Conservation (phyloP, 495 filamentous ascomycete genomes). For the Talaromyces stipitatus region DNA sequence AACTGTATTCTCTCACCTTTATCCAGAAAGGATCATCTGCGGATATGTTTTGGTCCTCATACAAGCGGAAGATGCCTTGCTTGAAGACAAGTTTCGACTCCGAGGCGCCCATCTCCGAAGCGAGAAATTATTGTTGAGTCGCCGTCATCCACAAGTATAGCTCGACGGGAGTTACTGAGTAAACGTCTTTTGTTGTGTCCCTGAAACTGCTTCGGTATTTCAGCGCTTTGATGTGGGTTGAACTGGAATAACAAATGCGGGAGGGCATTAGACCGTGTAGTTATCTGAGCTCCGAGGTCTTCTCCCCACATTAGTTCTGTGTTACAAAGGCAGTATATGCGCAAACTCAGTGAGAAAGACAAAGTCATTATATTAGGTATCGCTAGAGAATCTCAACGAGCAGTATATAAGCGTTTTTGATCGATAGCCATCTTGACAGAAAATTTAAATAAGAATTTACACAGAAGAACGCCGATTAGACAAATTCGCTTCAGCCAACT, state of each 20-base stretch:
- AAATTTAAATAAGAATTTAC: not conserved
- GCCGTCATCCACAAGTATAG: not conserved
- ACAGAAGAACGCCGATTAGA: not conserved
- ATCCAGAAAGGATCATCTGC: conserved; percentile 91
- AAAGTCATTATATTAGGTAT: not conserved
- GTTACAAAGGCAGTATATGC: not conserved
- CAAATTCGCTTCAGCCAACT: not conserved
- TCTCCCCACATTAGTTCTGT: not conserved
- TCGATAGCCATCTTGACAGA: not conserved
- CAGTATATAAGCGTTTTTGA: no score
- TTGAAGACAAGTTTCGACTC: conserved; percentile 99
- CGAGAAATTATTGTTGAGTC: not conserved
- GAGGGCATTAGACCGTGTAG: not conserved
- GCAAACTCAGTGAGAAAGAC: not conserved
- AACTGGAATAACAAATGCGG: not conserved
- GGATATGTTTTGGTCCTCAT: conserved; percentile 81
- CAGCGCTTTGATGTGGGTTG: not conserved
- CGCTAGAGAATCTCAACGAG: no score
- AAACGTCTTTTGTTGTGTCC: not conserved
- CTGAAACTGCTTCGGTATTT: not conserved
- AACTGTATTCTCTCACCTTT: conserved; percentile 59
- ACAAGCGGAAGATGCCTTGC: conserved; percentile 95
- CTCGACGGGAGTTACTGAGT: not conserved
- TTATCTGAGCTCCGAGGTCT: not conserved
- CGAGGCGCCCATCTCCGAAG: conserved; percentile 77